These are phyloP conservation scores for Blastobotrys aristatus DNA, from an alignment of 1,139 yeast species.

Conservation along the genomic window DNA sequence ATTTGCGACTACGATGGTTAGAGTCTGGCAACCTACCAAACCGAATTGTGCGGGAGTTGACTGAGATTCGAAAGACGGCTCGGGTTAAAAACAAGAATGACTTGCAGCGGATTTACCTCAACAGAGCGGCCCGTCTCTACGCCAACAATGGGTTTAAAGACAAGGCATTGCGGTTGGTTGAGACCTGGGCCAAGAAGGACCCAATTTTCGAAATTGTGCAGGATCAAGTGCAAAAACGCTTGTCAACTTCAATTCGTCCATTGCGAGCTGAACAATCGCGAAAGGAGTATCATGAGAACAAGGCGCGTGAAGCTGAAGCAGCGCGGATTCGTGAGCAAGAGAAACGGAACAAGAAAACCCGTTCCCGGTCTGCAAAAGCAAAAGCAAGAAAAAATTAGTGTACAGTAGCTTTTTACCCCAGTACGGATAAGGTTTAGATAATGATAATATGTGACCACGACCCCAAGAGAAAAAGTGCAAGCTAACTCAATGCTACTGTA, in stretches of 20 bases:
- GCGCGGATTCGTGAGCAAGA: not conserved
- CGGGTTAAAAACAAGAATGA: slow-evolving; percentile 7
- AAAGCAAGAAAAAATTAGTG: no score
- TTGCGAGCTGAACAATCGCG: not conserved
- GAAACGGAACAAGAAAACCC: not conserved
- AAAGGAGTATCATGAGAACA: not conserved
- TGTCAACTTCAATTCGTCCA: slow-evolving; percentile 14
- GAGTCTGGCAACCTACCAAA: slow-evolving; percentile 15
- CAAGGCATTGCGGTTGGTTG: slow-evolving; percentile 20
- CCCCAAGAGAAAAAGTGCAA: no score
- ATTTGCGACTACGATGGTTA: slow-evolving; percentile 17
- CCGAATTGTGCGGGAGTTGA: slow-evolving; percentile 16
- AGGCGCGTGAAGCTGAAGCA: not conserved
- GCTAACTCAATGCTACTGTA: no score
- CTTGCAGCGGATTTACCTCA: slow-evolving; percentile 16
- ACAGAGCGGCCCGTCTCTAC: slow-evolving; percentile 18
- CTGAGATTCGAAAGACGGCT: slow-evolving; percentile 9
- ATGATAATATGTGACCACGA: no score
- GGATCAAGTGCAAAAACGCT: slow-evolving; percentile 17
- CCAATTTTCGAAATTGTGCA: slow-evolving; percentile 16
- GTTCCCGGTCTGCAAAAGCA: no score
- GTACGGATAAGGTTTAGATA: no score
- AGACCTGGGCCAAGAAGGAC: slow-evolving; percentile 18
- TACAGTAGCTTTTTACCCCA: no score
- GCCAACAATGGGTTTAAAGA: slow-evolving; percentile 19